Evolutionary conservation across 805 yeast genomes (phyloP).

Genomic region (Candida cerambycidarum): DNA sequence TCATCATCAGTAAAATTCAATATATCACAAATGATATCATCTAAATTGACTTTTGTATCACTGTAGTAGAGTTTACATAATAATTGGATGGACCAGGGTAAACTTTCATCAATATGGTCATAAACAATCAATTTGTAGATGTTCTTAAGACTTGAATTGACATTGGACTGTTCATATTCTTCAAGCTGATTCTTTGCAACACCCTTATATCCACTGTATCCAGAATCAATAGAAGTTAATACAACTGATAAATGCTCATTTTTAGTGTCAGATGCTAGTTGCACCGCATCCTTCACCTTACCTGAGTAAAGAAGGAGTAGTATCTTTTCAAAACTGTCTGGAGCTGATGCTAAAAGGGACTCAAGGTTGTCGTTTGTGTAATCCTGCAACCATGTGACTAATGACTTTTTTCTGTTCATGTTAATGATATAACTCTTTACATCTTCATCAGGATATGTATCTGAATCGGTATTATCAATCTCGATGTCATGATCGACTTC

Average conservation of each 20-base stretch:
- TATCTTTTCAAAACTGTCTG: conserved; percentile 50
- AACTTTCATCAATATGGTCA: conserved; percentile 31
- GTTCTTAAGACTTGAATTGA: conserved; percentile 53
- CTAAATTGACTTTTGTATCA: conserved; percentile 22
- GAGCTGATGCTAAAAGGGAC: conserved; percentile 19
- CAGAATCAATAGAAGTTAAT: conserved; percentile 69
- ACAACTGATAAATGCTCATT: conserved; percentile 72
- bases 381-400: conserved; percentile 58
- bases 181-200: conserved; percentile 63
- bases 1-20: conserved; percentile 13
- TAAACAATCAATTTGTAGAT: conserved; percentile 68
- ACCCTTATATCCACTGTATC: conserved; percentile 53
- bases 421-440: neutral
- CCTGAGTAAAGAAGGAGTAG: conserved; percentile 53
- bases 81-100: conserved; percentile 65
- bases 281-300: conserved; percentile 61
- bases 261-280: conserved; percentile 55
- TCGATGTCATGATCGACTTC: conserved; percentile 26
- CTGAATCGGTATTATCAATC: conserved; percentile 51
- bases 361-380: conserved; percentile 39
- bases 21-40: conserved; percentile 14
- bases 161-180: conserved; percentile 53
- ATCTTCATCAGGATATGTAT: conserved; percentile 26
- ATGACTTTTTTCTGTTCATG: conserved; percentile 30
- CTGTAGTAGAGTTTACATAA: conserved; percentile 66